These are phyloP conservation scores for Diospyros kaki DNA, from an alignment of 148 eudicot genomes.

Conservation along the genomic window DNA sequence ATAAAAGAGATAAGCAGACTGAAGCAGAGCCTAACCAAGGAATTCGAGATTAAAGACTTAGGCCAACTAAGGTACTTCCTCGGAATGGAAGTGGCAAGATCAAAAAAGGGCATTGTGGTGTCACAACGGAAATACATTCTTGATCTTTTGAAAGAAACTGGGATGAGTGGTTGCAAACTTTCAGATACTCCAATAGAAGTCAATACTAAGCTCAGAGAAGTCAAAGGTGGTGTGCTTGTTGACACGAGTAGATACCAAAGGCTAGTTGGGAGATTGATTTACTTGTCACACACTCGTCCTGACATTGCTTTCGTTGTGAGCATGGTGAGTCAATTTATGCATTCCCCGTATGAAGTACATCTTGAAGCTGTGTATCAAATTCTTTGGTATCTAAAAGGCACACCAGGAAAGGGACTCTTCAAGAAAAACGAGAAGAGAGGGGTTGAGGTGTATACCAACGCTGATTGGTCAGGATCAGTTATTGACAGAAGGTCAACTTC, in stretches of 20 bases:
- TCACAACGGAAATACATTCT: neutral
- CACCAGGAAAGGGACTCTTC: conserved; percentile 2
- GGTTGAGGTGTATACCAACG: neutral
- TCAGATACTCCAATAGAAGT: neutral
- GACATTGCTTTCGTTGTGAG: neutral
- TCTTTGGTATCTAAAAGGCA: neutral
- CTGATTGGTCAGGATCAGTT: neutral
- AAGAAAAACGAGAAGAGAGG: neutral
- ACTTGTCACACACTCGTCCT: neutral
- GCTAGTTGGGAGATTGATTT: neutral
- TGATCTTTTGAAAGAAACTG: neutral
- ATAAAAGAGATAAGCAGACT: neutral
- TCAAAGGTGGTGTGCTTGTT: neutral
- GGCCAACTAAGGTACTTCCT: too few relatives aligned
- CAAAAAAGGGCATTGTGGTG: too few relatives aligned
- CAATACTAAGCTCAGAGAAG: neutral
- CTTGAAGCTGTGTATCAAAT: conserved; percentile 2
- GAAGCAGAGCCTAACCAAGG: neutral
- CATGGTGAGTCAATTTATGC: neutral
- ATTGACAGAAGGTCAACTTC: neutral
- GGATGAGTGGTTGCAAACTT: conserved; percentile 1
- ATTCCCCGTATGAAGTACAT: neutral
- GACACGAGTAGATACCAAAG: conserved; percentile 3
- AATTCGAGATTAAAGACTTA: too few relatives aligned
- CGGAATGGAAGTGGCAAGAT: too few relatives aligned